phyloP scores from a whole-genome alignment of 495 filamentous ascomycete genomes.

The Clavariopsis aquatica region DNA sequence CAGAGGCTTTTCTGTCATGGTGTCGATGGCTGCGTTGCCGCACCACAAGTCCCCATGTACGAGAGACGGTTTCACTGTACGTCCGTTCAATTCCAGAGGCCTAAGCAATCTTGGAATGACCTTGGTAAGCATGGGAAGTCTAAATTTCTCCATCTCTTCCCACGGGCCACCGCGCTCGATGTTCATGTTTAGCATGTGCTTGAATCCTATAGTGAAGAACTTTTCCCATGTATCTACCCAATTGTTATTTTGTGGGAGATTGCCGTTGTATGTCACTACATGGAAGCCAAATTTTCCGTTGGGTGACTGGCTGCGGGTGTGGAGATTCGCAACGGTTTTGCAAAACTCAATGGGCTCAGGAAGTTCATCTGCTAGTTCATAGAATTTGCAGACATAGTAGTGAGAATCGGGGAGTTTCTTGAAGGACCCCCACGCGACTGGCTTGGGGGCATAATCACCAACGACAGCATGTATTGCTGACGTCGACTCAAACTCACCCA shows the following conservation, averaged over 20 bases:
- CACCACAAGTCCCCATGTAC: conserved; percentile 28
- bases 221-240: conserved; percentile 19
- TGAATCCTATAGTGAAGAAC: conserved; percentile 13
- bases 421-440: conserved; percentile 18
- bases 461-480: conserved; percentile 12
- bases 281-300: conserved; percentile 29
- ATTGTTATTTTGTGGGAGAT: conserved; percentile 16
- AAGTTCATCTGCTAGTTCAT: conserved; percentile 12
- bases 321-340: conserved; percentile 9
- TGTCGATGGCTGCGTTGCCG: conserved; percentile 19
- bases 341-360: conserved; percentile 15
- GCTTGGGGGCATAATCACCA: conserved; percentile 19
- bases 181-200: conserved; percentile 2
- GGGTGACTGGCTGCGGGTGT: conserved; percentile 16
- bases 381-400: conserved; percentile 21
- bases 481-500: conserved; percentile 21
- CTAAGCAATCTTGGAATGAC: conserved; percentile 27
- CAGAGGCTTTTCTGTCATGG: conserved; percentile 11
- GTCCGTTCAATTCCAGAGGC: conserved; percentile 19
- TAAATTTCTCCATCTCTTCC: conserved; percentile 11
- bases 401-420: conserved; percentile 5
- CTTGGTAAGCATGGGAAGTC: conserved; percentile 1
- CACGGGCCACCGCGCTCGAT: neutral
- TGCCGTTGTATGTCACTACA: conserved; percentile 21
- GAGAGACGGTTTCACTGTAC: conserved; percentile 20